A percentile compares a stretch with the other conserved stretches of the same genome.
Evolutionary conservation across 306 rosid genomes (phyloP).

Genomic region (Vigna mungo): DNA sequence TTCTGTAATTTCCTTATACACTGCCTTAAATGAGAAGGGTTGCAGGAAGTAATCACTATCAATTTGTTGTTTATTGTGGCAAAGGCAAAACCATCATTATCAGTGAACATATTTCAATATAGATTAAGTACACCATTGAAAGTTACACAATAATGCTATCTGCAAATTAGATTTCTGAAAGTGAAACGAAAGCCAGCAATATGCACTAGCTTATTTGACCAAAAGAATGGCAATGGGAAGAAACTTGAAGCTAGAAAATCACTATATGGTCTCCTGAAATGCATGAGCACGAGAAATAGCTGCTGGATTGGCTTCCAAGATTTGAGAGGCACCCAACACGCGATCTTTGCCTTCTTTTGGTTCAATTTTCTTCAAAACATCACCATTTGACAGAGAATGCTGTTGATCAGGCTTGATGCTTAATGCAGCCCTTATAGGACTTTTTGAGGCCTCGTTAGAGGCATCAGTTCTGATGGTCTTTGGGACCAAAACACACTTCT

Average conservation of each 20-base stretch:
- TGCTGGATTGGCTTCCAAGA: constrained; percentile 57
- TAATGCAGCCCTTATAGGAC: constrained; percentile 51
- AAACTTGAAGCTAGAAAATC: constrained; percentile 39
- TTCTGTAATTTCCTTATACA: not conserved
- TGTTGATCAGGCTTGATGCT: constrained; percentile 42
- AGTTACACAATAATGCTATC: constrained; percentile 35
- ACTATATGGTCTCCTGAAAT: constrained; percentile 48
- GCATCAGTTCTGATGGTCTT: constrained; percentile 58
- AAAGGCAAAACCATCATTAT: constrained; percentile 31
- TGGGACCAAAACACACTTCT: constrained; percentile 51
- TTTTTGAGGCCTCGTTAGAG: constrained; percentile 53
- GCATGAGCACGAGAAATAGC: constrained; percentile 49
- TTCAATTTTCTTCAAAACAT: constrained; percentile 20
- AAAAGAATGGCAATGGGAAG: constrained; percentile 37
- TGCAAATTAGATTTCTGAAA: constrained; percentile 31
- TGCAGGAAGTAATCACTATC: constrained; percentile 22
- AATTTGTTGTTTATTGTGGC: constrained; percentile 14
- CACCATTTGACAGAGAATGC: constrained; percentile 30
- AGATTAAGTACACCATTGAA: constrained; percentile 37
- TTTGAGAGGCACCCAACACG: constrained; percentile 45
- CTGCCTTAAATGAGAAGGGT: constrained; percentile 6
- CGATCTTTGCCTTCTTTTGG: constrained; percentile 49
- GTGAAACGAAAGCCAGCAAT: constrained; percentile 39
- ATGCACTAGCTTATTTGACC: constrained; percentile 43
- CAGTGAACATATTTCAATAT: constrained; percentile 28